Base-by-base conservation (phyloP, 306 rosid species). In the Begonia peltatifolia region DNA sequence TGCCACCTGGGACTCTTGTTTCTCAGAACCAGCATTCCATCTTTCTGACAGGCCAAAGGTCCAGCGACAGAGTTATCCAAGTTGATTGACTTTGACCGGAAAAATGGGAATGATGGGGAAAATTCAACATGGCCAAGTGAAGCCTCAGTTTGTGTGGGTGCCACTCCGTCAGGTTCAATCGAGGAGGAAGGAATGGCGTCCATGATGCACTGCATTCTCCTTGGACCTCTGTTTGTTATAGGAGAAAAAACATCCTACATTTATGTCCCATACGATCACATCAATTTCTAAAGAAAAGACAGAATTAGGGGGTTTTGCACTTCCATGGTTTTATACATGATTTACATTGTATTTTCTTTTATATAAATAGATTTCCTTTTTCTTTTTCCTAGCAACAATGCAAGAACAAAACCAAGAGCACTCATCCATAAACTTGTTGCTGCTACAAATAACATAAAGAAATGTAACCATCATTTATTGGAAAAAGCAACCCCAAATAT, bases 1-100 rank as follows among this genome's bases (percentile, higher is more conserved):
- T 82, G 90, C 90, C 90, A 82, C 67, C 90, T 60, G 25, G 90
- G 90, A 60, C 83, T 58, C 75, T 82, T 82, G 76, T 82, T 82
- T 63, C 68, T 78, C 63, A 82, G 68, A 59, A 78, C 80, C 20
- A 82, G 68, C 58, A 63, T 42, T 59, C 75, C 83, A 50, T 78
- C 83, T 55, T 67, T 70, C 66, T 64, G 72, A 60, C 68, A 64
- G 14, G 52, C 76, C 53, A 75, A 53, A 5, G 80, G 76, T 61
- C 75, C 83, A 13, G 76, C 70, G 25, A 46, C 8, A 5, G 73
- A 60, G 53, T 63, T 73, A 12, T 78, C 89, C 30, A 60, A 44
- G 35, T 67, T 75, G 53, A 55, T 70, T 54, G 83, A 78, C 58
- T 68, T 82, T 44, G 85, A 78, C 56, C 83, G 79, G 10, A 71